Conservation (phyloP, 202 grass and related monocot species). For the Carex arenaria region DNA sequence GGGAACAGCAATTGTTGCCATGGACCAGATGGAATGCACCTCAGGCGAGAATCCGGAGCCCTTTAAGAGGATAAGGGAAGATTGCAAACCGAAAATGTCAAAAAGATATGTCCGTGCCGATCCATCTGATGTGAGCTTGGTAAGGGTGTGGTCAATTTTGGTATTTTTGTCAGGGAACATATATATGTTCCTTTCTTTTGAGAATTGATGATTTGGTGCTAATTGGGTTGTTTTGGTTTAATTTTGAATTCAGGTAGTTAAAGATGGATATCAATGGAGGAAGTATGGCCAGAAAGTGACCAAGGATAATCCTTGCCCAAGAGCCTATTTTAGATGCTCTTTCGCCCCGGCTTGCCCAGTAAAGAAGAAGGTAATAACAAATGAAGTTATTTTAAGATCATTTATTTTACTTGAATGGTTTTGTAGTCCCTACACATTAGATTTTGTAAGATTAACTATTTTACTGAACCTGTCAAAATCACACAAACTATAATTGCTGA, state of each 20-base stretch:
- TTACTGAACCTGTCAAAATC: neutral
- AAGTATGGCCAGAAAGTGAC: conserved; percentile 97
- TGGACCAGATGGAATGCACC: conserved; percentile 51
- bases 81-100: conserved; percentile 44
- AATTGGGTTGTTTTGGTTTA: neutral
- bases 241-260: conserved; percentile 50
- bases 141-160: conserved; percentile 27
- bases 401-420: neutral
- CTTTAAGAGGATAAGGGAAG: conserved; percentile 54
- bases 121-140: conserved; percentile 68
- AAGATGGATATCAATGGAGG: conserved; percentile 86
- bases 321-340: conserved; percentile 86
- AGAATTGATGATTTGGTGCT: neutral
- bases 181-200: neutral
- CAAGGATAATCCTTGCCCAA: conserved; percentile 84
- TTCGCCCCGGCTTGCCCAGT: conserved; percentile 66
- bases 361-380: conserved; percentile 76
- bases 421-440: too few species aligned
- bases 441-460: too few species aligned
- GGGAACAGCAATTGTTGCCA: neutral
- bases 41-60: conserved; percentile 41
- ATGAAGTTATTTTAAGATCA: neutral
- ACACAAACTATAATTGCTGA: neutral
- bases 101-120: conserved; percentile 47
- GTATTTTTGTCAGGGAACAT: neutral